phyloP scores from a whole-genome alignment of 495 filamentous ascomycete species.

The Daldinia vernicosa region DNA sequence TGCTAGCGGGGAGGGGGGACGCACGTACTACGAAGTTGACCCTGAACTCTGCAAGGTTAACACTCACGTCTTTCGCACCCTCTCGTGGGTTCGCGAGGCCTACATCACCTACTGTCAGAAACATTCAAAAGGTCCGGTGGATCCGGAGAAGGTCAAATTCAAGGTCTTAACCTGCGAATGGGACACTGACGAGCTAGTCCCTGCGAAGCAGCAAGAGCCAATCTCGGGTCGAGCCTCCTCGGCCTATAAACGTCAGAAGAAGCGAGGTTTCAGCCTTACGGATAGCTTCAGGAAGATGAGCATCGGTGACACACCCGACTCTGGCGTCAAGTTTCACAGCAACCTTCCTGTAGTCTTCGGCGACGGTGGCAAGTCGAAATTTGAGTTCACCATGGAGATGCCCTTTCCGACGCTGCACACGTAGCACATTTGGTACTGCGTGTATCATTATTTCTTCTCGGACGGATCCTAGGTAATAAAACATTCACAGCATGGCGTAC shows the following conservation, averaged over 20 bases:
- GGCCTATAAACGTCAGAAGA: slow-evolving; percentile 19
- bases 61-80: slow-evolving; percentile 37
- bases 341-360: slow-evolving; percentile 42
- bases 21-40: slow-evolving; percentile 46
- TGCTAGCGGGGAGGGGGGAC: slow-evolving; percentile 34
- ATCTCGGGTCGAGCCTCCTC: slow-evolving; percentile 1
- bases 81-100: slow-evolving; percentile 43
- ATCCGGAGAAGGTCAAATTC: slow-evolving; percentile 44
- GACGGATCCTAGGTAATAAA: neutral
- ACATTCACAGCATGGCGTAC: neutral
- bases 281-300: slow-evolving; percentile 13
- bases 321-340: neutral
- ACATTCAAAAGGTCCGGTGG: slow-evolving; percentile 24
- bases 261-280: slow-evolving; percentile 5
- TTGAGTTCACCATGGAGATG: slow-evolving; percentile 37
- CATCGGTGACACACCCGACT: neutral
- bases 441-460: neutral
- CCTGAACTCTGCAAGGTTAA: slow-evolving; percentile 39
- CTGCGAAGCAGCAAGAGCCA: slow-evolving; percentile 22
- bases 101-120: slow-evolving; percentile 42
- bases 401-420: slow-evolving; percentile 5
- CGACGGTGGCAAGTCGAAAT: slow-evolving; percentile 37
- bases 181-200: slow-evolving; percentile 33
- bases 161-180: slow-evolving; percentile 46
- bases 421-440: neutral